These are phyloP conservation scores for Pestalotiopsis sp. DNA, from an alignment of 2,329 filamentous ascomycete genomes.

Conservation along the genomic window DNA sequence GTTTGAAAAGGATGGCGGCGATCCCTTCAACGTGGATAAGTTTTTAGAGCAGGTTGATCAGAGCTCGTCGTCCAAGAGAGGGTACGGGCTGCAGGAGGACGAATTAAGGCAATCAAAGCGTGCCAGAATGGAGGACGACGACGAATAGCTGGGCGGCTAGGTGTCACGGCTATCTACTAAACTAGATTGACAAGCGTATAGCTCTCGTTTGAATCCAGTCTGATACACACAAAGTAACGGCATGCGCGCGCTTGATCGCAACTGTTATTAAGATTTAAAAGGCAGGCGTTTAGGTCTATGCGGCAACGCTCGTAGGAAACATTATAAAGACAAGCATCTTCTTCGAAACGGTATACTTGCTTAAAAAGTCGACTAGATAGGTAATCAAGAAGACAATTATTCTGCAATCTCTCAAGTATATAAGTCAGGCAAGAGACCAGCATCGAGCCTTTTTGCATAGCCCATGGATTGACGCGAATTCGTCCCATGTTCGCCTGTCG, in stretches of 20 bases:
- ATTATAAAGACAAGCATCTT: too few relatives aligned
- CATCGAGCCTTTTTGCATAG: background rate
- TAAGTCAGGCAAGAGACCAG: background rate
- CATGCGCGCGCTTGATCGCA: too few relatives aligned
- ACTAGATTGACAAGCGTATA: background rate
- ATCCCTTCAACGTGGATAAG: conserved; percentile 93
- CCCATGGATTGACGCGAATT: background rate
- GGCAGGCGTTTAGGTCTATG: too few relatives aligned
- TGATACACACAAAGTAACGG: background rate
- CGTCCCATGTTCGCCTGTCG: background rate
- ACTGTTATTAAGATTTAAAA: too few relatives aligned
- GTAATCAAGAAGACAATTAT: too few relatives aligned
- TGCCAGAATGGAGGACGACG: conserved; percentile 77
- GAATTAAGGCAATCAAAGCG: conserved; percentile 68
- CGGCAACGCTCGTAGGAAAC: too few relatives aligned
- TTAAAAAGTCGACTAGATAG: too few relatives aligned
- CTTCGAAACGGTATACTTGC: too few relatives aligned
- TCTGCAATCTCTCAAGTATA: too few relatives aligned
- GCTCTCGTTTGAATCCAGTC: background rate
- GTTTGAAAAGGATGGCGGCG: conserved; percentile 85
- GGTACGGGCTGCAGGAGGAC: conserved; percentile 75
- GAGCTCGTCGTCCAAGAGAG: conserved; percentile 66
- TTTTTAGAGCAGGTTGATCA: conserved; percentile 83
- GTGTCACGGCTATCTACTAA: background rate
- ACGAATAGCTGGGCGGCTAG: conserved; percentile 36